These are phyloP conservation scores for Saitozyma podzolica DNA, from an alignment of 768 basidiomycete species.

Conservation along the genomic window DNA sequence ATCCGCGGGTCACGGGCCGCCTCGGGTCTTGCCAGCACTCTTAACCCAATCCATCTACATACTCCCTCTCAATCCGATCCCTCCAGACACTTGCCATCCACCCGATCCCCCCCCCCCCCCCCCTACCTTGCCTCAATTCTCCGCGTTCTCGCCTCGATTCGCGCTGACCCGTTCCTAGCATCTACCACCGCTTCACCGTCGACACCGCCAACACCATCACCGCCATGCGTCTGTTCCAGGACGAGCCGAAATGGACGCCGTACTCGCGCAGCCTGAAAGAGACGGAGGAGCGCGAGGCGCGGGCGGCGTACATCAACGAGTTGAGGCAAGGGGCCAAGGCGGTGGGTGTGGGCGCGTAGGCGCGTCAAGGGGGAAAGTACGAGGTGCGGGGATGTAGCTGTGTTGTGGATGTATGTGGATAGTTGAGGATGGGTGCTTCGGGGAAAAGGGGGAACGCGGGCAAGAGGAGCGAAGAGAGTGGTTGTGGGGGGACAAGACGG, in stretches of 20 bases:
- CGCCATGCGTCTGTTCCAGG: constrained; percentile 83
- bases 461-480: too few relatives aligned
- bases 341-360: too few relatives aligned
- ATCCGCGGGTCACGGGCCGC: neutral
- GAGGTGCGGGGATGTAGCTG: too few relatives aligned
- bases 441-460: too few relatives aligned
- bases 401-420: too few relatives aligned
- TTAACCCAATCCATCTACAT: neutral
- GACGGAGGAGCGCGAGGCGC: constrained; percentile 36
- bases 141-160: too few relatives aligned
- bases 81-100: too few relatives aligned
- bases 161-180: constrained; percentile 43
- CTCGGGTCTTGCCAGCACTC: neutral
- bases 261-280: constrained; percentile 64
- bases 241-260: constrained; percentile 88
- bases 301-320: constrained; percentile 32
- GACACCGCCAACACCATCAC: constrained; percentile 72
- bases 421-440: too few relatives aligned
- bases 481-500: too few relatives aligned
- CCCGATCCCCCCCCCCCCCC: too few relatives aligned
- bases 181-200: constrained; percentile 92
- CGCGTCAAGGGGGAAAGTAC: too few relatives aligned
- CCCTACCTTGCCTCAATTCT: neutral
- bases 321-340: constrained; percentile 13
- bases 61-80: too few relatives aligned